Base-by-base conservation (phyloP, 768 basidiomycete species). In the Lyophyllum shimeji region DNA sequence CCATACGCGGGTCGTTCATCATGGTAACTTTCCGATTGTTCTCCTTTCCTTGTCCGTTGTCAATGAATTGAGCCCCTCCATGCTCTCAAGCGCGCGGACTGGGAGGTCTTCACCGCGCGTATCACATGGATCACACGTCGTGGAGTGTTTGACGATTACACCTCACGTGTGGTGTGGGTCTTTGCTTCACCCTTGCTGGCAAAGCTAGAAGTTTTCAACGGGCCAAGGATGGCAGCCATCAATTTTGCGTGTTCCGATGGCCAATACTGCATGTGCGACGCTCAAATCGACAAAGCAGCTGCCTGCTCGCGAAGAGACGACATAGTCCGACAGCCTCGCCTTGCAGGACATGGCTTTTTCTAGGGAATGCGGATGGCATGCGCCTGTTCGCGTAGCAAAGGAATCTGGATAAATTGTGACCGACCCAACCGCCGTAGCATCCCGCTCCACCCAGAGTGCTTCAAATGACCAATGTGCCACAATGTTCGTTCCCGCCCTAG, bases 381-480 rank as follows among this genome's bases (percentile, higher is more conserved):
- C 74, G 68, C 54, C 63, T 58, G 60, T 67, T 59, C 60, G 60
- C 58, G 55, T 57, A 57, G 57, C 52, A 52, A 49, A 46, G 33
- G 25, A 56, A 46, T 52, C 48, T 43, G 50, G 34, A 59, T 65
- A 61, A 65, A 64, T 54, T 52, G 29, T 31, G 42, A 45, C 33
- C 42, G 42, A 49, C 46, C 44, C 52, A 37, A 18, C 25, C 54
- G 24, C 27, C 34, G 23, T n/a, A 9, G 47, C 33, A 45, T 48
- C 46, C 18, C 29, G 9, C 29, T 51, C 48, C 39, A 29, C 45
- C 27, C 25, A 27, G n/a, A 44, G 37, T 57, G 31, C 5, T 39
- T 2, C 48, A 29, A 42, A 21, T 53, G 40, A 51, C 47, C 46
- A 67, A 90, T 90, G 89, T 90, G 89, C 69, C 81, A 87, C 71